Percentiles rank a stretch among this genome's conserved stretches.
Conservation (phyloP, 2,329 filamentous ascomycete species). For the Neofusicoccum sp. region DNA sequence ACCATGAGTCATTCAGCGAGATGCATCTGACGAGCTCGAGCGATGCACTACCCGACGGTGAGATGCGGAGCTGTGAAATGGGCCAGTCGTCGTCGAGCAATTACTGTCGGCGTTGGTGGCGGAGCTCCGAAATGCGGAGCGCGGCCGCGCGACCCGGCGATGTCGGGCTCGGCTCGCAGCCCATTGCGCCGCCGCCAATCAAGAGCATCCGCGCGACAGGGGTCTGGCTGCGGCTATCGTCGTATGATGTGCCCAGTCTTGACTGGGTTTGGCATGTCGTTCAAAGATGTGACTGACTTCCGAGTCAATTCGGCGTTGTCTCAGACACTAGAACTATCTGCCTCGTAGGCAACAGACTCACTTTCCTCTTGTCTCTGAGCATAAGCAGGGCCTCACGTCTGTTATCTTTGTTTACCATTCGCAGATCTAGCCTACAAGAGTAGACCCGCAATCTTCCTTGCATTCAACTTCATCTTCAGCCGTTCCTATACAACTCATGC, state of each 20-base stretch:
- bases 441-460: no score
- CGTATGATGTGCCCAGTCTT: neutral
- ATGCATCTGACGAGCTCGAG: neutral
- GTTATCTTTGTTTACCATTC: no score
- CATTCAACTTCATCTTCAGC: no score
- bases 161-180: slow-evolving; percentile 7
- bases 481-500: no score
- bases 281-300: no score
- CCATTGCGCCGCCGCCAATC: slow-evolving; percentile 2
- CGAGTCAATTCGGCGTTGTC: no score
- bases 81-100: neutral
- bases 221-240: neutral
- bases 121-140: slow-evolving; percentile 8
- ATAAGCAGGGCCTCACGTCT: no score
- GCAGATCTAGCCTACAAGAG: no score
- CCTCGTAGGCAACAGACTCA: no score
- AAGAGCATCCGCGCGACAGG: neutral
- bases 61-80: neutral
- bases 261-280: neutral
- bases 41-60: neutral
- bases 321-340: no score
- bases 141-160: neutral
- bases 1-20: neutral
- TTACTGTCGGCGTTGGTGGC: neutral
- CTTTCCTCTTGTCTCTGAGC: no score